Evolutionary conservation across 1,139 yeast species (phyloP), one percentile per base, ranked within the genome.

Genomic region (Starmera stellimalicola): DNA sequence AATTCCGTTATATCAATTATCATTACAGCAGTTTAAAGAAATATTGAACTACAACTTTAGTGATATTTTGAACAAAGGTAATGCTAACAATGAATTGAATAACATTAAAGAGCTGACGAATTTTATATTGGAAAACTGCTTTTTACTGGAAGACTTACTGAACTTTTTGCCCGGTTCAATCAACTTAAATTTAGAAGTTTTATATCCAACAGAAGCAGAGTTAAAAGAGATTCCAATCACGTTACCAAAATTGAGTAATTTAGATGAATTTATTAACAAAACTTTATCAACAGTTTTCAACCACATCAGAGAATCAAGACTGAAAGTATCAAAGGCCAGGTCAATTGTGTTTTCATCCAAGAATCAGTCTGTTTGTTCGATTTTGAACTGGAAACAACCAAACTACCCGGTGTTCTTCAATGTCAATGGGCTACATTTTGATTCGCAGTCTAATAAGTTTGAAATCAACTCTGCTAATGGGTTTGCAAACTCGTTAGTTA

Each of bases 381-480:
- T 85, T 32, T 64, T 91, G 46, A 91, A 91, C 57, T 91, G 98
- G 98, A 91, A 91, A 57, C 98, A 91, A 58, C 98, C 98, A 5
- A 91, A 88, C 56, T 91, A 82, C 58, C 96, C 98, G 0, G 97
- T 91, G 1, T 79, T 91, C 45, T 81, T 83, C 57, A 73, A 78
- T 34, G 74, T 88, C 73, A 79, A 75, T 48, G 84, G 85, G 10
- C 63, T 78, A 25, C 63, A 63, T 23, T 72, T 56, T 52, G 60
- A 63, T 41, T 51, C 54, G 8, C 9, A 10, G 5, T 10, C n/a
- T 27, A 51, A 60, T 30, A 40, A 43, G 32, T 65, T 65, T 41
- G 53, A 43, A 12, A 44, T 53, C 29, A 52, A 55, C 26, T 54
- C 66, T 3, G 58, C 67, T 17, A 52, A 63, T 52, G 62, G 73